Base-by-base conservation (phyloP, 306 rosid genomes). In the Pterocarpus macrocarpus region DNA sequence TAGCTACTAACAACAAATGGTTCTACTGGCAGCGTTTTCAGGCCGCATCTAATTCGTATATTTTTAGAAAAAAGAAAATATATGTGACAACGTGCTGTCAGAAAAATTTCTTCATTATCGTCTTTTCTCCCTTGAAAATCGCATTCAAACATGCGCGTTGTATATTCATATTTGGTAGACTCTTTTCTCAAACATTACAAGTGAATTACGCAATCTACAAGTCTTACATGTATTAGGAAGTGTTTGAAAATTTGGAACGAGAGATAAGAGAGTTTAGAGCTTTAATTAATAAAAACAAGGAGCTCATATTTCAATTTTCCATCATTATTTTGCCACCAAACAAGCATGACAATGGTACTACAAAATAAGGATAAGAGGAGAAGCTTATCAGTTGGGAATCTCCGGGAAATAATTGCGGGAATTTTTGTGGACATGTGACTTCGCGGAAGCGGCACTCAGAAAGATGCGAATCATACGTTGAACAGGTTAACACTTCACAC, bases 311-410 rank as follows among this genome's bases (percentile, higher is more conserved):
- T 55, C 36, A 53, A 73, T 15, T 35, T 1, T 17, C 16, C n/a
- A 17, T 5, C 15, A 47, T 47, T 9, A 47, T 47, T 7, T 8
- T 43, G 28, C 47, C 47, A 43, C 47, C 53, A 47, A 28, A 2
- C 9, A n/a, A 58, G 55, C 5, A 28, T 8, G 35, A 39, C 13
- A 36, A n/a, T 59, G 59, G 59, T 59, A 4, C 9, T 5, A 58
- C 5, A 57, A 39, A 61, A 11, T 6, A 3, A 33, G 53, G 64
- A 50, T 39, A 65, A 44, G 62, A 16, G 53, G 33, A 59, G 35
- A 73, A 70, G 62, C 62, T 50, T 70, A 70, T 70, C 47, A 67
- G 33, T 44, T 22, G 5, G n/a, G 76, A 79, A 79, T 78, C 36
- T 66, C 2, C 2, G 14, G 28, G 9, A n/a, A 76, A 68, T 39